Percentiles rank a stretch among this genome's conserved stretches.
phyloP scores from a whole-genome alignment of 2,329 filamentous ascomycete genomes.

The Aspergillus quadrilineatus region DNA sequence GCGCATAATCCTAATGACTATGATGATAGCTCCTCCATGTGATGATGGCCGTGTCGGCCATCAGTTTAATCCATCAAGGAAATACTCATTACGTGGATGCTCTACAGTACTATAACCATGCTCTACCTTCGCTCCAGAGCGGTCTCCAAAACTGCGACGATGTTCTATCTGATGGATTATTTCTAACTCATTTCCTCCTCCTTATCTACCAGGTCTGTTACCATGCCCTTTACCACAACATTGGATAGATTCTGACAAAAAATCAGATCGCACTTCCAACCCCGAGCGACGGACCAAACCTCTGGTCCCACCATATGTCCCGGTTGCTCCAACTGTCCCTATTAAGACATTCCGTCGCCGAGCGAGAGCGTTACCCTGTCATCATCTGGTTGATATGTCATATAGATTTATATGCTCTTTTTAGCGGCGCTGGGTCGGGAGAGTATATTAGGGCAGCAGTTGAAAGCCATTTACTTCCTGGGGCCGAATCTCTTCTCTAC shows the following conservation, averaged over 20 bases:
- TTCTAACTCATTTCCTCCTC: constrained; percentile 58
- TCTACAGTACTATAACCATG: constrained; percentile 56
- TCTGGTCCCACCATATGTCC: constrained; percentile 57
- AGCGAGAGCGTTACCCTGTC: constrained; percentile 49
- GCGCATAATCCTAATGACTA: constrained; percentile 13
- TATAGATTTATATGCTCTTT: constrained; percentile 56
- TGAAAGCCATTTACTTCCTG: constrained; percentile 49
- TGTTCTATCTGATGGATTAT: constrained; percentile 56
- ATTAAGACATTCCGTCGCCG: constrained; percentile 47
- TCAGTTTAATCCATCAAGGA: constrained; percentile 51
- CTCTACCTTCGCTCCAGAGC: constrained; percentile 50
- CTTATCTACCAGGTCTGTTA: constrained; percentile 55
- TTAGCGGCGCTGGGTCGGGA: constrained; percentile 53
- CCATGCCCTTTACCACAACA: background rate
- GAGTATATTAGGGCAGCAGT: constrained; percentile 51
- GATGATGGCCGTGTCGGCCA: constrained; percentile 58
- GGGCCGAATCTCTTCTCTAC: constrained; percentile 39
- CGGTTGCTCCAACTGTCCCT: constrained; percentile 52
- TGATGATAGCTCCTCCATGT: constrained; percentile 53
- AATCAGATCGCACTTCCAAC: constrained; percentile 48
- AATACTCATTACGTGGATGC: constrained; percentile 49
- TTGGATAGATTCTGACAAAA: background rate
- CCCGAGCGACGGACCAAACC: constrained; percentile 45
- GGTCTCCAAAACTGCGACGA: constrained; percentile 49
- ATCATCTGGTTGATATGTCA: constrained; percentile 56